Percentiles rank a stretch among this genome's conserved stretches.
Conservation (phyloP, 1,284 basidiomycete genomes). For the Mycena sp. region DNA sequence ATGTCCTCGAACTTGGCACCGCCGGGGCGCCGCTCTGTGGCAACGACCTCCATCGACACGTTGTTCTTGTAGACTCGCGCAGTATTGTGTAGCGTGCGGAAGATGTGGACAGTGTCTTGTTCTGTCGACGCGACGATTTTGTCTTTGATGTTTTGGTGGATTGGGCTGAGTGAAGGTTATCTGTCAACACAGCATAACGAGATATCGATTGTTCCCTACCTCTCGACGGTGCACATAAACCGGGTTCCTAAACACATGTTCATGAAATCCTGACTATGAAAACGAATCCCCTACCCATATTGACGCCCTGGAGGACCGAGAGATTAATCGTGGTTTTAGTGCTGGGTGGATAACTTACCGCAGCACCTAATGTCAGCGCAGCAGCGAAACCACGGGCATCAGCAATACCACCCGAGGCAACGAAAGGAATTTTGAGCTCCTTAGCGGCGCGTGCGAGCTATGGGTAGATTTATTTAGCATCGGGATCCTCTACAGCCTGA, state of each 20-base stretch:
- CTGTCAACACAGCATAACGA: slow-evolving; percentile 11
- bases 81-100: slow-evolving; percentile 89
- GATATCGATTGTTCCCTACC: slow-evolving; percentile 48
- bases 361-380: slow-evolving; percentile 70
- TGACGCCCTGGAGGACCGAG: slow-evolving; percentile 68
- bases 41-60: slow-evolving; percentile 83
- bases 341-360: slow-evolving; percentile 50
- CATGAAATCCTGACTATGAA: slow-evolving; percentile 3
- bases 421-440: slow-evolving; percentile 86
- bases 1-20: slow-evolving; percentile 92
- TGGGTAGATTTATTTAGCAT: background rate
- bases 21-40: slow-evolving; percentile 80
- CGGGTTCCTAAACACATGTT: slow-evolving; percentile 66
- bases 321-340: background rate
- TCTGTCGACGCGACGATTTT: slow-evolving; percentile 88
- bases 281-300: slow-evolving; percentile 70
- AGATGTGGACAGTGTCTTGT: slow-evolving; percentile 88
- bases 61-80: slow-evolving; percentile 91
- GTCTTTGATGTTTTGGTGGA: slow-evolving; percentile 92
- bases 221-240: slow-evolving; percentile 86
- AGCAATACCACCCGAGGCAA: slow-evolving; percentile 90
- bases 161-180: slow-evolving; percentile 61
- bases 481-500: no score
- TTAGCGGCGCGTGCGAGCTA: slow-evolving; percentile 91
- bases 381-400: slow-evolving; percentile 77